phyloP scores from a whole-genome alignment of 306 rosid species.

The Echinosophora koreensis region DNA sequence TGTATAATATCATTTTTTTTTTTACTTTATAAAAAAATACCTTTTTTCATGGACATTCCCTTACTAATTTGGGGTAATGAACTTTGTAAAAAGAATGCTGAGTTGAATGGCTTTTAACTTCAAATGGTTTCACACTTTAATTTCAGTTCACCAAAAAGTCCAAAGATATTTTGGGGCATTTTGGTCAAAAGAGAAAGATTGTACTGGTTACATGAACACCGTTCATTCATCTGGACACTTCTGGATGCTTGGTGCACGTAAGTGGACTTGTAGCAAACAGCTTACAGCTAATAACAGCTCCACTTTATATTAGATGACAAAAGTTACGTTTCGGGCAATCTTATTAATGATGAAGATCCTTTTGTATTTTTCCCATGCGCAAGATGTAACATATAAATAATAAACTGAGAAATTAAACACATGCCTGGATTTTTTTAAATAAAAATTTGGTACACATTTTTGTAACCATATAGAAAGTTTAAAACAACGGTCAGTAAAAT shows the following conservation, averaged over 20 bases:
- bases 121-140: background rate
- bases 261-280: constrained; percentile 42
- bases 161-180: constrained; percentile 49
- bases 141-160: background rate
- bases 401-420: constrained; percentile 35
- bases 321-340: constrained; percentile 32
- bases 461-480: constrained; percentile 9
- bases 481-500: constrained; percentile 15
- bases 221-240: constrained; percentile 34
- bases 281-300: constrained; percentile 46
- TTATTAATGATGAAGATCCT: background rate
- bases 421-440: background rate
- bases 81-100: constrained; percentile 16
- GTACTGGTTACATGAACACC: constrained; percentile 1
- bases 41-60: no score
- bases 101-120: constrained; percentile 33
- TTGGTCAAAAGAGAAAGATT: background rate
- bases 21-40: no score
- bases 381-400: constrained; percentile 23
- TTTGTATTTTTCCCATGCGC: constrained; percentile 40
- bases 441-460: constrained; percentile 16
- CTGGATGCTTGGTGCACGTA: constrained; percentile 42
- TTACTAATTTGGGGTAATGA: constrained; percentile 34
- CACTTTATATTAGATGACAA: constrained; percentile 38
- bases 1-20: no score